Base-by-base conservation (phyloP, 2,329 filamentous ascomycete species). In the Talaromyces atroroseus region DNA sequence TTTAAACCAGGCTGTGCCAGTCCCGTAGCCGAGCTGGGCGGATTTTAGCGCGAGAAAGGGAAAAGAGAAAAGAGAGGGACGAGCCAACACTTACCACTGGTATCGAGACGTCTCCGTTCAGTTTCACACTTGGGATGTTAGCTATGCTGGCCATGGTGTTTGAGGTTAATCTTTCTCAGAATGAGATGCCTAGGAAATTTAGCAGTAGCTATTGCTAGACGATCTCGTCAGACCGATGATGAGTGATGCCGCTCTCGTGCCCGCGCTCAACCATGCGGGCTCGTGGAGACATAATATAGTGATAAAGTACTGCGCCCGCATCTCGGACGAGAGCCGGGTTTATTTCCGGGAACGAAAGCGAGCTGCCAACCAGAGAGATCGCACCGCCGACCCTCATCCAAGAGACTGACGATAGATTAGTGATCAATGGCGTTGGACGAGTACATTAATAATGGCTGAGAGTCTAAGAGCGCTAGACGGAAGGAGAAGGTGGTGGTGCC, bases 1-100 rank as follows among this genome's bases (percentile, higher is more conserved):
- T 68, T 87, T 87, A 67, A 76, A 85, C 83, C 82, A 87, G 1
- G 82, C 81, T 1, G 84, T 87, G 29, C 84, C 84, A 0, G 80
- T 81, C 24, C 84, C 83, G 69, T 82, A 87, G 21, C 76, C 83
- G 18, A 87, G 69, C 81, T 83, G 23, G 16, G 18, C 11, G 8
- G 20, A 34, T 34, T 44, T 32, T 32, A 54, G 29, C 16, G 26
- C n/a, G 12, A 53, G 26, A 18, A 26, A 20, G 14, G 26, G 4
- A 23, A 18, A 11, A 12, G 20, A 14, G 32, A 21, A 32, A 16
- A 21, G 16, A 18, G 6, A 23, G 6, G 34, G 4, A 36, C 12
- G 20, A 32, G 23, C 12, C 40, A 24, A 21, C 14, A 64, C 72
- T 62, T 65, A 80, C 77, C 73, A 83, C 77, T 2, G 82, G 82